Evolutionary conservation across 345 rosid species (phyloP), one percentile per base, ranked within the genome.

Genomic region (Brassica incana): DNA sequence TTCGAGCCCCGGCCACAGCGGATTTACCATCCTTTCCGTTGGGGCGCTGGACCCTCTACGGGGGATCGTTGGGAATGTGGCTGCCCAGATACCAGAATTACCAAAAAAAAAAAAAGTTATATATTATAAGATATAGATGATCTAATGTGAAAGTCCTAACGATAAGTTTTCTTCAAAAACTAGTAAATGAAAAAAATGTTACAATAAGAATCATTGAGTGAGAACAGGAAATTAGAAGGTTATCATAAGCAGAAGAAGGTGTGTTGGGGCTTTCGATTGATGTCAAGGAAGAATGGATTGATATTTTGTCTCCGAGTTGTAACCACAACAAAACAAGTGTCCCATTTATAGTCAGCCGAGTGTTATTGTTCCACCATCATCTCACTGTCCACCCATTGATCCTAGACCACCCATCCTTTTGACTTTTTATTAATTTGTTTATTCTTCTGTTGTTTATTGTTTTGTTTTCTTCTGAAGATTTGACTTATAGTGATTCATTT

Each of bases 321-420:
- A 59, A 78, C 77, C 77, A 78, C 77, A 79, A 79, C 73, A 23
- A 23, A 23, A 23, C 25, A 66, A 54, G 64, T 78, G 73, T 2
- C 38, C 69, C 62, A 58, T 56, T 72, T 29, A 30, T 16, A 59
- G 4, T 40, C 27, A 35, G 32, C 33, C 78, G 74, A 69, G 14
- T 69, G 60, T 68, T 36, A 11, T 32, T 75, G 65, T 65, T 75
- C 35, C 61, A 73, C 16, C 62, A 72, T 72, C 73, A 59, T 73
- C 30, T 67, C 72, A 40, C 5, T 73, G 78, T 79, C 69, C 65
- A 61, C 43, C 8, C 36, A 35, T 68, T 63, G 58, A 60, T 79
- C 74, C 69, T 58, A 79, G 70, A 74, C 78, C 82, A 79, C 75
- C 29, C 14, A 73, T 78, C 69, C 43, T 73, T 58, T 72, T 73